Percentiles rank a stretch among this genome's conserved stretches.
phyloP scores from a whole-genome alignment of 202 grass and related monocot genomes.

The Panicum hallii region DNA sequence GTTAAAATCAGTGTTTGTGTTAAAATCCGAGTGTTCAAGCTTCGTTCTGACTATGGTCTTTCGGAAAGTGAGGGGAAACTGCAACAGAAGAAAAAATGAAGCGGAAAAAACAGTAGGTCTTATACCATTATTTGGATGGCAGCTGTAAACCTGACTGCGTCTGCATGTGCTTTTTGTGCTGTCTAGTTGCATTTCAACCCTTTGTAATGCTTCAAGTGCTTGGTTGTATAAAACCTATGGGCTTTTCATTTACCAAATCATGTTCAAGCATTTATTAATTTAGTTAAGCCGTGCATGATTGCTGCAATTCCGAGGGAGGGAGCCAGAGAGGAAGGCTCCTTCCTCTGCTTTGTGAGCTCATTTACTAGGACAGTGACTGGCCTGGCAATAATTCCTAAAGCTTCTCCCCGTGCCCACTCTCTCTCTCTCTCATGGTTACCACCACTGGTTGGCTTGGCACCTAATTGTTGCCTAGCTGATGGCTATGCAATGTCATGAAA shows the following conservation, averaged over 20 bases:
- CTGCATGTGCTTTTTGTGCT: background rate
- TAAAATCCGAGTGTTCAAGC: slow-evolving; percentile 11
- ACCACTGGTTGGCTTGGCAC: too few relatives aligned
- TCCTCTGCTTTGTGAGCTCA: too few relatives aligned
- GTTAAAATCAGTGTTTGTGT: background rate
- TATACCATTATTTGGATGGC: background rate
- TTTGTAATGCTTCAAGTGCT: slow-evolving; percentile 7
- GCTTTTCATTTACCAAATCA: slow-evolving; percentile 8
- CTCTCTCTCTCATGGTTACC: too few relatives aligned
- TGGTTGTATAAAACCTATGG: background rate
- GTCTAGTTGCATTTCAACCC: slow-evolving; percentile 10
- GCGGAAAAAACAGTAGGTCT: background rate
- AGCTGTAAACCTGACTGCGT: slow-evolving; percentile 14
- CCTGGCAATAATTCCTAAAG: background rate
- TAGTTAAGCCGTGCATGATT: slow-evolving; percentile 1
- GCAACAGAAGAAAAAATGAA: slow-evolving; percentile 2
- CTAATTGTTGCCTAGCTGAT: background rate
- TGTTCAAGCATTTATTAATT: slow-evolving; percentile 32
- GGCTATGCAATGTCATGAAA: background rate
- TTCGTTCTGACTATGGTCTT: slow-evolving; percentile 16
- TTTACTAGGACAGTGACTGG: too few relatives aligned
- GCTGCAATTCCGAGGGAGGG: background rate
- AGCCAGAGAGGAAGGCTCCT: too few relatives aligned
- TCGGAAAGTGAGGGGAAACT: background rate
- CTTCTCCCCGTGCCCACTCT: background rate